Evolutionary conservation across 2,329 filamentous ascomycete genomes (phyloP).

Genomic region (Colletotrichum siamense): DNA sequence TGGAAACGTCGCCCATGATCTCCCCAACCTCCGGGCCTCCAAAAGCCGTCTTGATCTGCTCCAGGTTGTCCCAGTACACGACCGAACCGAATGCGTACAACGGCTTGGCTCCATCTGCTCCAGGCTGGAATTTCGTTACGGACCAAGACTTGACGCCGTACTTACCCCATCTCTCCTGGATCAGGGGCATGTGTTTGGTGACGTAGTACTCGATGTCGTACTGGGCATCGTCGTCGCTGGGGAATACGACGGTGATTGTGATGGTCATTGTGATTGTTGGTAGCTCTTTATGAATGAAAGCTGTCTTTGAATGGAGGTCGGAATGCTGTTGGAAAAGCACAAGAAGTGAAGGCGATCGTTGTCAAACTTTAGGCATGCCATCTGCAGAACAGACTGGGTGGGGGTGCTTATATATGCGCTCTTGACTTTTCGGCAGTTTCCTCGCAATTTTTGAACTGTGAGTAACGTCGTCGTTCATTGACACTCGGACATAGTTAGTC

Average conservation of each 20-base stretch:
- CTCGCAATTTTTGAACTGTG: accelerated
- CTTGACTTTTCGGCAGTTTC: background rate
- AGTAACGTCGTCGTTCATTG: accelerated
- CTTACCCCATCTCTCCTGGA: background rate
- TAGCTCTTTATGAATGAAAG: background rate
- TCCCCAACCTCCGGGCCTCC: background rate
- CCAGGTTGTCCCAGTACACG: background rate
- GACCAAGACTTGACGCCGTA: background rate
- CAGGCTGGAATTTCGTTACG: background rate
- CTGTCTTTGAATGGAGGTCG: background rate
- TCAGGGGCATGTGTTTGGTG: background rate
- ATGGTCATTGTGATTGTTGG: background rate
- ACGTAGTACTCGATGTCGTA: background rate
- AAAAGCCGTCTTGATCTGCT: background rate
- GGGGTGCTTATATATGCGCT: background rate
- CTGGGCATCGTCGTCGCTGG: background rate
- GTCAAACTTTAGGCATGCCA: background rate
- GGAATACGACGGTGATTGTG: background rate
- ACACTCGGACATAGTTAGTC: background rate
- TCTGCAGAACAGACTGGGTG: background rate
- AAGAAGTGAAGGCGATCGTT: background rate
- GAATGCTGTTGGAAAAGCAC: background rate
- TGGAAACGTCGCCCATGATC: background rate
- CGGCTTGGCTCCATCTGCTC: background rate
- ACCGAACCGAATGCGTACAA: background rate